Evolutionary conservation across 805 yeast species (phyloP), one percentile per base, ranked within the genome.

Genomic region (Lipomyces spencermartinsiae): DNA sequence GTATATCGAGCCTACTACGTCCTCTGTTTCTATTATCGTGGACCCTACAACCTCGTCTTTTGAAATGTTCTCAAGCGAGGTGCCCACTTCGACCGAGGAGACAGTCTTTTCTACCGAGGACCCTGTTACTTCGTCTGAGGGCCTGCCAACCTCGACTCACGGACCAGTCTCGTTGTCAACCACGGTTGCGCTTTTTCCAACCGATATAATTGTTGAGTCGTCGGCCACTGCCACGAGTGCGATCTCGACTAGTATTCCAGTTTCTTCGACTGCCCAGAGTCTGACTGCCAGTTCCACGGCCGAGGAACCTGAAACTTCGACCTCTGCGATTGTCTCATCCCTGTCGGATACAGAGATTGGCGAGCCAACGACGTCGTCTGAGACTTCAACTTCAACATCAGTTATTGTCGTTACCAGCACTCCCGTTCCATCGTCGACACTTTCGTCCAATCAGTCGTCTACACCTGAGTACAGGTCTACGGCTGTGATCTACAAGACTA

Each of bases 301-400:
- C n/a, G 61, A 19, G 6, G 43, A 19, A 25, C 19, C 60, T 19
- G 34, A 10, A 4, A 16, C 31, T 54, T 14, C 57, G 14, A 16
- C 12, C 14, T n/a, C 61, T n/a, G 29, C 53, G 12, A 14, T 16
- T 29, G 49, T 43, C 22, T 43, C 49, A n/a, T 5, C 49, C 8
- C n/a, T n/a, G 49, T 43, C 49, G 2, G 49, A 43, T 19, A 43
- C 49, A 19, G 35, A 4, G 22, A 58, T 31, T 8, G 66, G 37
- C 25, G 66, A 49, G 54, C 55, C 58, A 33, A 58, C 61, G 22
- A 34, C 58, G 8, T 60, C 58, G 19, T 43, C 37, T 4, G 57
- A 25, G 7, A 8, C 25, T 19, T 14, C 58, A 10, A 46, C 53
- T 14, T 39, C 58, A n/a, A 25, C 34, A 16, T 31, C 35, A 4